Conservation (phyloP, 2,329 filamentous ascomycete genomes). For the Beauveria sp. region DNA sequence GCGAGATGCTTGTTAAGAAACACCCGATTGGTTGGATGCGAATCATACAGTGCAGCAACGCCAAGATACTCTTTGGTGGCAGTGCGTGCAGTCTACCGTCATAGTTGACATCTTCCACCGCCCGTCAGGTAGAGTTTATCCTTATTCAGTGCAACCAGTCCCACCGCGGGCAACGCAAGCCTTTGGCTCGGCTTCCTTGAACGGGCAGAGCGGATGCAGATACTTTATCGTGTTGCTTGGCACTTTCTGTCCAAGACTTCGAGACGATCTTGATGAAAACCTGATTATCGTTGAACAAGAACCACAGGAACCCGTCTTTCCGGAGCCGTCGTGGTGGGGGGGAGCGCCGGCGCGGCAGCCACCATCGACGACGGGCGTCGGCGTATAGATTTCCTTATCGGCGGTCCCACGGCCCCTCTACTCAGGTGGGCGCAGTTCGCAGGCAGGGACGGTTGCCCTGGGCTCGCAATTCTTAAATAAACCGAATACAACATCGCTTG, state of each 20-base stretch:
- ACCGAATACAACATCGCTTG: not conserved
- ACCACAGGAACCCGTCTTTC: no score
- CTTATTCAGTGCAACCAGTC: no score
- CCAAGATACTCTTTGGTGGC: not conserved
- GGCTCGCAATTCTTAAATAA: not conserved
- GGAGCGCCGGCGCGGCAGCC: conserved; percentile 10
- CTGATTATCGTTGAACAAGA: no score
- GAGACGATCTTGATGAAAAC: no score
- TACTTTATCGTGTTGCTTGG: not conserved
- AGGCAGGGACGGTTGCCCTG: not conserved
- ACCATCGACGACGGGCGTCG: conserved; percentile 23
- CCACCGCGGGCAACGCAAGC: not conserved
- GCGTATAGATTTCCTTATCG: conserved; percentile 27
- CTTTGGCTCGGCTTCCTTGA: not conserved
- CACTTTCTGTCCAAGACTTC: no score
- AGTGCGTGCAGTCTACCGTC: not conserved
- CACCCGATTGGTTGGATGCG: no score
- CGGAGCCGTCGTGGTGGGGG: no score
- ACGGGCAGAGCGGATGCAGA: not conserved
- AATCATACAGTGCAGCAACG: no score
- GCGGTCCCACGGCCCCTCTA: conserved; percentile 2
- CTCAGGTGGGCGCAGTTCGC: conserved; percentile 15
- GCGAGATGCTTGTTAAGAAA: no score
- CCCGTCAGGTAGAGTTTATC: not conserved
- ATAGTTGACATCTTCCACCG: no score